Evolutionary conservation across 768 basidiomycete genomes (phyloP).

Genomic region (Cubamyces lactineus): DNA sequence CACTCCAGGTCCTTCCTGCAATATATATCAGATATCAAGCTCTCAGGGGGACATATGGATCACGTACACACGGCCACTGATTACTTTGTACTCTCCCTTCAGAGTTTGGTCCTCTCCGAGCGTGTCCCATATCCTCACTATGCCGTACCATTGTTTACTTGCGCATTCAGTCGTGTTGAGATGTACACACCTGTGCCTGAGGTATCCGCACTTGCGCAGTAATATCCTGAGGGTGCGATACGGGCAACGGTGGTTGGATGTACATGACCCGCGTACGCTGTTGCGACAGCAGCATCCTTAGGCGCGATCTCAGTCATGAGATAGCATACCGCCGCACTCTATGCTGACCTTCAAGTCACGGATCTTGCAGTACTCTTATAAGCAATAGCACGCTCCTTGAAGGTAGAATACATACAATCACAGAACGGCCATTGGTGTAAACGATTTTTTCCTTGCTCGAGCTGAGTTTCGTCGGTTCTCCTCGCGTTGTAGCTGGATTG

Average conservation of each 20-base stretch:
- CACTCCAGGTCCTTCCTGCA: constrained; percentile 89
- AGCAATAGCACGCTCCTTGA: neutral
- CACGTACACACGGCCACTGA: constrained; percentile 73
- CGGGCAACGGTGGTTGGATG: constrained; percentile 88
- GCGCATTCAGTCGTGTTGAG: neutral
- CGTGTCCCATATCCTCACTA: constrained; percentile 93
- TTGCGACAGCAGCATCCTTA: constrained; percentile 67
- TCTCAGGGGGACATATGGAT: neutral
- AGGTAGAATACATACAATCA: constrained; percentile 65
- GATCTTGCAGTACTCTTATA: constrained; percentile 49
- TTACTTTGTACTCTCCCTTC: constrained; percentile 78
- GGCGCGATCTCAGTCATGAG: constrained; percentile 13
- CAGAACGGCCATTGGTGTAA: constrained; percentile 82
- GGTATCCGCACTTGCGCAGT: constrained; percentile 89
- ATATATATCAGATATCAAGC: neutral
- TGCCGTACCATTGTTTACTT: neutral
- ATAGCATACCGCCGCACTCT: neutral
- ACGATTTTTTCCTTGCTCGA: constrained; percentile 78
- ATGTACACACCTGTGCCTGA: constrained; percentile 69
- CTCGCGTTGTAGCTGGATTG: constrained; percentile 69
- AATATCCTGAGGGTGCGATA: constrained; percentile 92
- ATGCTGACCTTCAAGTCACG: constrained; percentile 78
- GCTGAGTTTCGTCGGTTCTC: constrained; percentile 72
- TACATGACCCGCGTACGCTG: constrained; percentile 77
- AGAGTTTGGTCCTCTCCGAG: constrained; percentile 82